Conservation (phyloP, 768 basidiomycete genomes). For the Leccinum disarticulatum region DNA sequence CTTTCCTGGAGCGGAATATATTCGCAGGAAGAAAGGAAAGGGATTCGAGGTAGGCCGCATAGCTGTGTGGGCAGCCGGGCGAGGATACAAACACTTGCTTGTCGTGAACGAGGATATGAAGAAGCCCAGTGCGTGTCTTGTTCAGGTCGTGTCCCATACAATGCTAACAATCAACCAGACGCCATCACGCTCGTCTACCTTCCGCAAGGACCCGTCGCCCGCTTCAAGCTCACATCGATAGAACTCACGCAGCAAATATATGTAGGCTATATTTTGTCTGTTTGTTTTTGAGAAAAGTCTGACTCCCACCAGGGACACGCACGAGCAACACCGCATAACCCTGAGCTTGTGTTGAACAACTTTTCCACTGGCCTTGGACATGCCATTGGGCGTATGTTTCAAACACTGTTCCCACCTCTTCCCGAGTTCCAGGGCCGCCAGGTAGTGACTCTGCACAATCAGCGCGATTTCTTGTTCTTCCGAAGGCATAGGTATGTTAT, state of each 20-base stretch:
- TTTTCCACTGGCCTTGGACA: slow-evolving; percentile 95
- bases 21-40: slow-evolving; percentile 81
- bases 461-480: slow-evolving; percentile 98
- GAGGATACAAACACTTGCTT: slow-evolving; percentile 84
- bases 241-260: slow-evolving; percentile 84
- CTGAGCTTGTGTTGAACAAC: slow-evolving; percentile 92
- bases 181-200: slow-evolving; percentile 90
- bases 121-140: slow-evolving; percentile 72
- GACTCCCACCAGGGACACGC: slow-evolving; percentile 73
- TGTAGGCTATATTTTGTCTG: slow-evolving; percentile 43
- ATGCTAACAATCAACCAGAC: slow-evolving; percentile 48
- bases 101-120: slow-evolving; percentile 97
- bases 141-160: neutral
- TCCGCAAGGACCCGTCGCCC: slow-evolving; percentile 90
- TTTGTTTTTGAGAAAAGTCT: slow-evolving; percentile 1
- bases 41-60: slow-evolving; percentile 90
- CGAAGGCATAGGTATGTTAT: slow-evolving; percentile 79
- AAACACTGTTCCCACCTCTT: slow-evolving; percentile 91
- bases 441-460: slow-evolving; percentile 96
- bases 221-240: slow-evolving; percentile 91
- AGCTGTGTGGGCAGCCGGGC: slow-evolving; percentile 87
- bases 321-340: slow-evolving; percentile 86
- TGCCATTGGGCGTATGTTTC: slow-evolving; percentile 92
- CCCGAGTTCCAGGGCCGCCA: slow-evolving; percentile 96
- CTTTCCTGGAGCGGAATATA: slow-evolving; percentile 91